A percentile compares a stretch with the other conserved stretches of the same genome.
These are phyloP conservation scores for Phaseolus coccineus DNA, from an alignment of 331 rosid genomes.

Conservation along the genomic window DNA sequence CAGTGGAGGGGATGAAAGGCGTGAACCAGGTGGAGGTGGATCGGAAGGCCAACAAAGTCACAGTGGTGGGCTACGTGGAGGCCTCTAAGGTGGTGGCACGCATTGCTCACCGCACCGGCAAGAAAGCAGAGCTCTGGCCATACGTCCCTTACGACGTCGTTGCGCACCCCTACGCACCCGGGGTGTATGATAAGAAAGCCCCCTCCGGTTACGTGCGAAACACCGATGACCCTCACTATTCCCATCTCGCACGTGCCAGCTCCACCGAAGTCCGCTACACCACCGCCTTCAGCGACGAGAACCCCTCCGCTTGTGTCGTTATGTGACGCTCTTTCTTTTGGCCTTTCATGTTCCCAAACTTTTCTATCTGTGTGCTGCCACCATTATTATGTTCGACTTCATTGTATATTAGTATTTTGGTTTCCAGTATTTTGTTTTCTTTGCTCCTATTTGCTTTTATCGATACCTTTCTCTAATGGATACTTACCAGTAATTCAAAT, in stretches of 20 bases:
- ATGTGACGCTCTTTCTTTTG: constrained; percentile 49
- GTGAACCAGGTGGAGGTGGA: constrained; percentile 68
- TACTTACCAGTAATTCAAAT: too few relatives aligned
- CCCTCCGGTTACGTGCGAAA: constrained; percentile 83
- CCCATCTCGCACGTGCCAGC: constrained; percentile 74
- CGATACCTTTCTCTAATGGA: too few relatives aligned
- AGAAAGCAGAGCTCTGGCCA: constrained; percentile 88
- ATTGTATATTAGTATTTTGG: too few relatives aligned
- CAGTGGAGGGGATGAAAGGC: constrained; percentile 88
- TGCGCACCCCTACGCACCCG: constrained; percentile 72
- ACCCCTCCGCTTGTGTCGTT: constrained; percentile 66
- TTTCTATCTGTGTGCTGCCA: too few relatives aligned
- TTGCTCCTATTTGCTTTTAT: too few relatives aligned
- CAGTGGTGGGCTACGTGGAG: constrained; percentile 75
- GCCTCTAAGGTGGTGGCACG: constrained; percentile 71
- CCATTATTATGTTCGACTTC: too few relatives aligned
- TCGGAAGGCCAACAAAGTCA: constrained; percentile 71
- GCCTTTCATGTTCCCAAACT: too few relatives aligned
- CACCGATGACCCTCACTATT: constrained; percentile 42
- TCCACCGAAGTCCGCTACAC: constrained; percentile 89
- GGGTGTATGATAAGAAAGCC: constrained; percentile 79
- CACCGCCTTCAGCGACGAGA: constrained; percentile 87
- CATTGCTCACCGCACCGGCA: constrained; percentile 84
- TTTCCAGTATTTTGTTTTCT: too few relatives aligned
- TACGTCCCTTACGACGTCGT: constrained; percentile 85